A percentile compares a stretch with the other conserved stretches of the same genome.
Conservation (phyloP, 1,284 basidiomycete species). For the Mycena sp. region DNA sequence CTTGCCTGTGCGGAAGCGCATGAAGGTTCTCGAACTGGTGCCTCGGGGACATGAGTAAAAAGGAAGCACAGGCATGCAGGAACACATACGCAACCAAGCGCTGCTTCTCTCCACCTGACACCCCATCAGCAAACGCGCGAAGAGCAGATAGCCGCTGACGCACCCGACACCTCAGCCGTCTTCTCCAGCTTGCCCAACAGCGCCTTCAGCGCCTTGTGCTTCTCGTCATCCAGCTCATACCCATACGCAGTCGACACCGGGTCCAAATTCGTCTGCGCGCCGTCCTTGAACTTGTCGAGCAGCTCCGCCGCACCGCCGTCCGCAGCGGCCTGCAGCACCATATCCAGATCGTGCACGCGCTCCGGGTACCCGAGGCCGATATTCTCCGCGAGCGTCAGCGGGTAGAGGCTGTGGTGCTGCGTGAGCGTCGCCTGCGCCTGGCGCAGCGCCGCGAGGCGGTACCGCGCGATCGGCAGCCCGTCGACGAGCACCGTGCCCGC, state of each 20-base stretch:
- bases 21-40: slow-evolving; percentile 49
- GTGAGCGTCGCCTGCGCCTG: slow-evolving; percentile 50
- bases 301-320: slow-evolving; percentile 50
- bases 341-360: slow-evolving; percentile 37
- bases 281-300: slow-evolving; percentile 42
- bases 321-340: slow-evolving; percentile 46
- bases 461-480: slow-evolving; percentile 45
- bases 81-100: slow-evolving; percentile 51
- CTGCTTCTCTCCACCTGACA: slow-evolving; percentile 49
- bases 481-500: slow-evolving; percentile 52
- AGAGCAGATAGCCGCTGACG: background rate
- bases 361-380: slow-evolving; percentile 51
- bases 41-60: background rate
- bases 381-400: slow-evolving; percentile 54
- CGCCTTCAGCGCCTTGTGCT: slow-evolving; percentile 44
- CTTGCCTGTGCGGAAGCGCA: slow-evolving; percentile 54
- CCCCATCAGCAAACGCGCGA: background rate
- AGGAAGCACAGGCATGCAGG: background rate
- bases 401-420: slow-evolving; percentile 55
- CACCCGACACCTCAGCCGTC: slow-evolving; percentile 46
- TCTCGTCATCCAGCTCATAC: slow-evolving; percentile 43
- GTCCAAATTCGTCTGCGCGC: slow-evolving; percentile 44
- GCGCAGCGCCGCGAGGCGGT: slow-evolving; percentile 47
- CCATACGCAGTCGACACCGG: slow-evolving; percentile 38
- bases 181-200: slow-evolving; percentile 47